Conservation (phyloP, 164 flowering plant species). For the Macadamia tetraphylla region DNA sequence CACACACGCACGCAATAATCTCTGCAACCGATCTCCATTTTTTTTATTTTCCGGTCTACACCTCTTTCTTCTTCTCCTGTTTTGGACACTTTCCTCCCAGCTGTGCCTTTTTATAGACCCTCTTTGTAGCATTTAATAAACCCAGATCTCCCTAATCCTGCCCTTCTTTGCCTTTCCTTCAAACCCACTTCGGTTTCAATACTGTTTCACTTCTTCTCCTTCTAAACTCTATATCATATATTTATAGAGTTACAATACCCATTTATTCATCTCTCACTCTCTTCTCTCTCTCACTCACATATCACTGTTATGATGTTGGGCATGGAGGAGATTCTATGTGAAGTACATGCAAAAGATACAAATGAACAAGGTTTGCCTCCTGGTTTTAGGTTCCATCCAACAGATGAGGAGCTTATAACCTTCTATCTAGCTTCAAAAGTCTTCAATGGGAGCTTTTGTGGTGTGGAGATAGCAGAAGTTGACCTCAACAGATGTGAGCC, state of each 20-base stretch:
- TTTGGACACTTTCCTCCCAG: constrained; percentile 15
- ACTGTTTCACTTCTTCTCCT: not conserved
- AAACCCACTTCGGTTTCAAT: constrained; percentile 28
- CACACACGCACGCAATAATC: constrained; percentile 55
- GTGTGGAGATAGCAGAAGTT: constrained; percentile 63
- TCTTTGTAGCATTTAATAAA: constrained; percentile 11
- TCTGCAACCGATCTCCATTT: constrained; percentile 15
- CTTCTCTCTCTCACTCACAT: constrained; percentile 6
- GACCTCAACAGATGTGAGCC: constrained; percentile 81
- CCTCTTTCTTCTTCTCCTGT: not conserved
- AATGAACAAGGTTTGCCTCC: constrained; percentile 69
- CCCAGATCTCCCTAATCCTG: constrained; percentile 12
- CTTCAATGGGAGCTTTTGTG: constrained; percentile 43
- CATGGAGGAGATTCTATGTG: constrained; percentile 45
- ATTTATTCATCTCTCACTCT: not conserved
- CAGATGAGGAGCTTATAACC: constrained; percentile 88
- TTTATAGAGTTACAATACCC: not conserved
- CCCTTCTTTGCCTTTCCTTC: not conserved
- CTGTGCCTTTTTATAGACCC: constrained; percentile 13
- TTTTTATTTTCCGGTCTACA: too few species aligned
- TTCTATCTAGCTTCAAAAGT: constrained; percentile 79
- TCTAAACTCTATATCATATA: not conserved
- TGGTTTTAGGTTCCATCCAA: constrained; percentile 88
- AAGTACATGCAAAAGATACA: constrained; percentile 33
- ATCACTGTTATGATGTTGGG: constrained; percentile 4